These are phyloP conservation scores for Gleditsia sinensis DNA, from an alignment of 306 rosid genomes.

Conservation along the genomic window DNA sequence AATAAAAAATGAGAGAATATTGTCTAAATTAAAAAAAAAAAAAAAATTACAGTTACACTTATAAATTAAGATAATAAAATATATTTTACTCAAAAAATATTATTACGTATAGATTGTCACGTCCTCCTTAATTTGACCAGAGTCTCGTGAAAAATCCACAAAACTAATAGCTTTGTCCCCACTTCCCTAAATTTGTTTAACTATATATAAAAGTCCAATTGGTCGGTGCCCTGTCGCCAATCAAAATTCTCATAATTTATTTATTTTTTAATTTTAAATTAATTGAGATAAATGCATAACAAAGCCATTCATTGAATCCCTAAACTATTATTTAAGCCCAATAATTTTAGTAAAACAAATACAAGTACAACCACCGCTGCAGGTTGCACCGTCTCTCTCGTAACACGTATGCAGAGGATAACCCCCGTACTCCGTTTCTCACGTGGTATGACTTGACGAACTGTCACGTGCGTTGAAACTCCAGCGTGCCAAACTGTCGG, in stretches of 20 bases:
- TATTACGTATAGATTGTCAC: conserved; percentile 2
- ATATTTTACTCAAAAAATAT: too few relatives aligned
- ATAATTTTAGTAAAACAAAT: background rate
- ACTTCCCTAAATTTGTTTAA: background rate
- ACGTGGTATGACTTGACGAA: conserved; percentile 18
- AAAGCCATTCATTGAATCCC: background rate
- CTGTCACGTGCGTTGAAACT: conserved; percentile 34
- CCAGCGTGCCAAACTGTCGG: conserved; percentile 58
- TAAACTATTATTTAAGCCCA: background rate
- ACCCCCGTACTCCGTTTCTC: conserved; percentile 19
- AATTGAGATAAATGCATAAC: background rate
- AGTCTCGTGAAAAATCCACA: conserved; percentile 25
- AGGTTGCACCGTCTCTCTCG: conserved; percentile 51
- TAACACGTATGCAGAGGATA: conserved; percentile 39
- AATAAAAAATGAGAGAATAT: too few relatives aligned
- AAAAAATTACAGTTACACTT: too few relatives aligned
- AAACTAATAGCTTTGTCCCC: conserved; percentile 19
- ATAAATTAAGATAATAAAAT: too few relatives aligned
- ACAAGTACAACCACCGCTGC: conserved; percentile 11
- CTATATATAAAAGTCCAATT: conserved; percentile 18
- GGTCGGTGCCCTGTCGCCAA: conserved; percentile 55
- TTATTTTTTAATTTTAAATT: background rate
- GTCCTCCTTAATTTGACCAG: background rate
- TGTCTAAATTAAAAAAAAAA: too few relatives aligned
- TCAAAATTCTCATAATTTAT: background rate